Evolutionary conservation across 192 early-diverging fungal species (phyloP), one percentile per base, ranked within the genome.

Genomic region (Linnemannia elongata): DNA sequence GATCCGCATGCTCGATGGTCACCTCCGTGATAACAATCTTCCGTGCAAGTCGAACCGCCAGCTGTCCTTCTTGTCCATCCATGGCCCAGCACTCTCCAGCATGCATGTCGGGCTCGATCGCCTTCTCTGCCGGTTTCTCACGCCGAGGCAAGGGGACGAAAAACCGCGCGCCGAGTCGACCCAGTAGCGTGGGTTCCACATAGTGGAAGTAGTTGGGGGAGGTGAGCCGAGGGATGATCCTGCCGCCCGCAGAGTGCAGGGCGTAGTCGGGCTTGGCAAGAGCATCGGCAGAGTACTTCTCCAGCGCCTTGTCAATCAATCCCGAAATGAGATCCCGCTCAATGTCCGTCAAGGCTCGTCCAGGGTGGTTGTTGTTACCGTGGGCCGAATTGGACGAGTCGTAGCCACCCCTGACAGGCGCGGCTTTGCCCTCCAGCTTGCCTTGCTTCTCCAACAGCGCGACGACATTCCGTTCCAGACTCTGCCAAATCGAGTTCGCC

Each of bases 1-100:
- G 89, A 54, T 93, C 89, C 44, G 94, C 92, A 89, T 95, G 94
- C 85, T 96, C 95, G 13, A 96, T 88, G 12, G 92, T 94, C 82
- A 96, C 89, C 22, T 91, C 91, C 0, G 91, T 89, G 6, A 94
- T 80, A 13, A 90, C 84, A 52, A 96, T 92, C 20, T 89, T 81
- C 78, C 93, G 82, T 8, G 90, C 88, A 73, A 96, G 77, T 13
- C 89, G 91, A 22, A 96, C 89, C 0, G 91, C 94, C 35, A 96
- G 72, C 47, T 93, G 91, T 0, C 95, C 95, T 17, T 84, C 42
- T 41, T 87, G 82, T 15, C 95, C 94, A 4, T 78, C 82, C 92
- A 96, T 95, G 0, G 94, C 90, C 95, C 95, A 96, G 82, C 95
- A 96, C 81, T 94, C 91, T 41, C 95, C 95, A 13, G 94, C 88